Evolutionary conservation across 352 stramenopile genomes (phyloP).

Genomic region (Globisporangium polare): DNA sequence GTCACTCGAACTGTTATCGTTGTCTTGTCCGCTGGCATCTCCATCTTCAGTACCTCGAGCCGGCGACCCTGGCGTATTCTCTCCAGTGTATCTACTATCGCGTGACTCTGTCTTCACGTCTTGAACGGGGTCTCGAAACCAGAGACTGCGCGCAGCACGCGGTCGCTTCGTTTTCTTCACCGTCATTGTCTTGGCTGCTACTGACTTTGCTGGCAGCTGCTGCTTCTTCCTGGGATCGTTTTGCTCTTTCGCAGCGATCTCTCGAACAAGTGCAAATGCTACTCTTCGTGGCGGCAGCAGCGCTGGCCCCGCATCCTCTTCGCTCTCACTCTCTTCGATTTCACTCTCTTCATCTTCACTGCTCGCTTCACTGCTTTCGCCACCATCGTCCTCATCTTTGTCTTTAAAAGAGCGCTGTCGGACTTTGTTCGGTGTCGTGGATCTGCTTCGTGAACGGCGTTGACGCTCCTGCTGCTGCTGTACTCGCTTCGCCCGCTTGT

Average conservation of each 20-base stretch:
- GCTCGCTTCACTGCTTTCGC: neutral
- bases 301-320: neutral
- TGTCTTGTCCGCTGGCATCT: neutral
- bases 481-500: neutral
- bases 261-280: neutral
- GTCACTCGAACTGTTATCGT: neutral
- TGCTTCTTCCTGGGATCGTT: neutral
- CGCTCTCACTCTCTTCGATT: neutral
- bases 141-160: neutral
- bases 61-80: neutral
- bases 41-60: neutral
- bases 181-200: neutral
- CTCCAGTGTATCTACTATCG: neutral
- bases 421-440: neutral
- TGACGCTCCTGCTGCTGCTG: neutral
- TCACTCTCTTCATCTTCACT: neutral
- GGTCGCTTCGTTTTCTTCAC: neutral
- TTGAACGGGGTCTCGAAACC: neutral
- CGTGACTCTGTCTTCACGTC: neutral
- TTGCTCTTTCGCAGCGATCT: conserved; percentile 1
- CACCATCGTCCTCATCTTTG: neutral
- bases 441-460: neutral
- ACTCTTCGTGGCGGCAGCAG: neutral
- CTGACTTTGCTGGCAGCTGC: neutral
- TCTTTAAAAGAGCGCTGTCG: neutral